Conservation (phyloP, 345 rosid species). For the Rhodomyrtus tomentosa region DNA sequence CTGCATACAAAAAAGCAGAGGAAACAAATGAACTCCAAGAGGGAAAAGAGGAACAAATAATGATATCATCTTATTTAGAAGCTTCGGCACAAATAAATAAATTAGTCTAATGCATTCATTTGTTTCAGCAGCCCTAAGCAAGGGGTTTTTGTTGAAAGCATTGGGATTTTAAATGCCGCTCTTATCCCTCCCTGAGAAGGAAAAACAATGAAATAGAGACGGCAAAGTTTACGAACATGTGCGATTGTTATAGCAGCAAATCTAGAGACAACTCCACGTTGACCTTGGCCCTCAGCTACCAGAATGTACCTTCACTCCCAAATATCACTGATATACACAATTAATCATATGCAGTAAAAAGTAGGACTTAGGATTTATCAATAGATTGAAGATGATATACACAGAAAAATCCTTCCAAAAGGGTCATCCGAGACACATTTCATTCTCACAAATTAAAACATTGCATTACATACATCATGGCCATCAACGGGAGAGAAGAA, state of each 20-base stretch:
- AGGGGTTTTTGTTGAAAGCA: not conserved
- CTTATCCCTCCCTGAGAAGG: not conserved
- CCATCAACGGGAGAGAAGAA: not conserved
- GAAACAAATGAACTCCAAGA: not conserved
- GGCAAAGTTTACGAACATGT: not conserved
- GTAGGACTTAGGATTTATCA: not conserved
- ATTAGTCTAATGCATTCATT: not conserved
- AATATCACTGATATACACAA: not conserved
- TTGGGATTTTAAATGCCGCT: not conserved
- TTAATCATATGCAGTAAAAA: not conserved
- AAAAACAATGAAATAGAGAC: not conserved
- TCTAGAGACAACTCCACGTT: not conserved
- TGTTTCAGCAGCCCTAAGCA: not conserved
- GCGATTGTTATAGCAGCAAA: not conserved
- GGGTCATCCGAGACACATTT: not conserved
- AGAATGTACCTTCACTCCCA: not conserved
- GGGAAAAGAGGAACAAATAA: not conserved
- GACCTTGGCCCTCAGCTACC: not conserved
- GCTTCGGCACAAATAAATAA: not conserved
- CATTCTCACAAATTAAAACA: not conserved
- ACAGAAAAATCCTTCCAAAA: not conserved
- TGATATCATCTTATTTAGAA: not conserved
- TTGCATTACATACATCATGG: not conserved
- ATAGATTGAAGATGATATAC: not conserved
- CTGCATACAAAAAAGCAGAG: not conserved